A percentile compares a stretch with the other conserved stretches of the same genome.
These are phyloP conservation scores for Globisporangium nodosum DNA, from an alignment of 352 stramenopile genomes.

Conservation along the genomic window DNA sequence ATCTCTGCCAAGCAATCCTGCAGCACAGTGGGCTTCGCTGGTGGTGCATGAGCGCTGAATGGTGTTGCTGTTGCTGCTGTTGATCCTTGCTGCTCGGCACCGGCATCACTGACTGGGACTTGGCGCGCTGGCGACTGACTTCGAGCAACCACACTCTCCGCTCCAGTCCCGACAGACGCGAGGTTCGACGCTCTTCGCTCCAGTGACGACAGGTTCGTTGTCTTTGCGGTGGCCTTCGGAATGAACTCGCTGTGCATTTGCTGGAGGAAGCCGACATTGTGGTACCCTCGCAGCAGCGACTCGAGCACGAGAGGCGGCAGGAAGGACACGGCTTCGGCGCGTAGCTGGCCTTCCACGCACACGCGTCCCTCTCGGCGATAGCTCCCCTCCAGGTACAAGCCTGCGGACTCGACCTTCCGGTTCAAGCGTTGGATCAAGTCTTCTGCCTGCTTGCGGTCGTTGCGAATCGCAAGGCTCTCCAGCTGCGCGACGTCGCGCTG, in stretches of 20 bases:
- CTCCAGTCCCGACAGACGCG: neutral
- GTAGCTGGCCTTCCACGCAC: constrained; percentile 56
- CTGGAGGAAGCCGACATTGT: constrained; percentile 62
- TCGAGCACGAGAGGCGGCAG: constrained; percentile 58
- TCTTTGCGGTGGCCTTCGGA: neutral
- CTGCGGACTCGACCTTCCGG: constrained; percentile 53
- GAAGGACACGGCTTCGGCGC: constrained; percentile 58
- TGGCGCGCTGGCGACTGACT: neutral
- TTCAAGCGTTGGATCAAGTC: constrained; percentile 39
- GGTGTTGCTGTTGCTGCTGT: neutral
- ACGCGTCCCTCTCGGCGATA: constrained; percentile 41
- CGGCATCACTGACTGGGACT: neutral
- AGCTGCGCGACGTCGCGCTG: constrained; percentile 47
- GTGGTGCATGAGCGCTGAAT: neutral
- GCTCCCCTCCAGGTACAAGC: constrained; percentile 42
- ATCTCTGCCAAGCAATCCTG: constrained; percentile 28
- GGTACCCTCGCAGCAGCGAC: constrained; percentile 55
- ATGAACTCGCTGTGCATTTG: constrained; percentile 24
- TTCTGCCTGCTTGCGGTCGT: constrained; percentile 58
- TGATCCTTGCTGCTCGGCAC: neutral
- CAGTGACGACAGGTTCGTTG: neutral
- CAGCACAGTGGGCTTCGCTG: constrained; percentile 11
- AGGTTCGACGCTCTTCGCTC: neutral
- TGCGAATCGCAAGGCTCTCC: constrained; percentile 44
- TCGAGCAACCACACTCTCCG: neutral